A percentile compares a stretch with the other conserved stretches of the same genome.
Evolutionary conservation across 345 rosid species (phyloP).

Genomic region (Ceriops decandra): DNA sequence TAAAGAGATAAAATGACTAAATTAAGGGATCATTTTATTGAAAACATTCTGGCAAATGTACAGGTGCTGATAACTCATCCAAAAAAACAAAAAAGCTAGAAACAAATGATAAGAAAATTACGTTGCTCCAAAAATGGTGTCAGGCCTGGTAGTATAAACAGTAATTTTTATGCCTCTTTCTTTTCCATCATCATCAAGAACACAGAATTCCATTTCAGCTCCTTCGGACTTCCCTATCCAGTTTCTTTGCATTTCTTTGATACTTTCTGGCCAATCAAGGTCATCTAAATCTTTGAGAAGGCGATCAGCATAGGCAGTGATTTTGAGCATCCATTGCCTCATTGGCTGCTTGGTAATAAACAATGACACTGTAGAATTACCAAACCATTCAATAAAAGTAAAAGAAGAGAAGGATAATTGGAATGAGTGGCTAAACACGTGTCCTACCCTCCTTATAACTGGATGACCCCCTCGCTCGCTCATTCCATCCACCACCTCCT

Average conservation of each 20-base stretch:
- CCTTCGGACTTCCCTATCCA: constrained; percentile 98
- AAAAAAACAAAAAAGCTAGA: neutral
- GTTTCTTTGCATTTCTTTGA: constrained; percentile 93
- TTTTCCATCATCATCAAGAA: constrained; percentile 51
- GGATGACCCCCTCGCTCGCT: constrained; percentile 97
- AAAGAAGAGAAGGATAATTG: constrained; percentile 21
- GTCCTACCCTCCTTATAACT: constrained; percentile 83
- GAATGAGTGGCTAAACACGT: constrained; percentile 1
- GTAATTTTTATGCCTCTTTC: constrained; percentile 52
- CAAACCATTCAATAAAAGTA: constrained; percentile 51
- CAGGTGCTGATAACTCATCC: neutral
- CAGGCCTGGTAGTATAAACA: constrained; percentile 87
- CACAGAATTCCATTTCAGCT: constrained; percentile 60
- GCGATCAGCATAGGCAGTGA: constrained; percentile 88
- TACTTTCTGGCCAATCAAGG: constrained; percentile 90
- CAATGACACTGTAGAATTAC: constrained; percentile 90
- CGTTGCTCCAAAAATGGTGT: constrained; percentile 94
- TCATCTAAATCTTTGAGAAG: constrained; percentile 89
- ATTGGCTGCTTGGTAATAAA: constrained; percentile 99
- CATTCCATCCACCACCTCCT: constrained; percentile 94
- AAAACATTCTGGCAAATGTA: neutral
- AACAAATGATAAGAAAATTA: constrained; percentile 28
- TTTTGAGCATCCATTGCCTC: constrained; percentile 99
- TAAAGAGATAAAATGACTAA: constrained; percentile 12
- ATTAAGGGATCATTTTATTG: constrained; percentile 8